Evolutionary conservation across 495 filamentous ascomycete species (phyloP).

Genomic region (Cercophora samala): DNA sequence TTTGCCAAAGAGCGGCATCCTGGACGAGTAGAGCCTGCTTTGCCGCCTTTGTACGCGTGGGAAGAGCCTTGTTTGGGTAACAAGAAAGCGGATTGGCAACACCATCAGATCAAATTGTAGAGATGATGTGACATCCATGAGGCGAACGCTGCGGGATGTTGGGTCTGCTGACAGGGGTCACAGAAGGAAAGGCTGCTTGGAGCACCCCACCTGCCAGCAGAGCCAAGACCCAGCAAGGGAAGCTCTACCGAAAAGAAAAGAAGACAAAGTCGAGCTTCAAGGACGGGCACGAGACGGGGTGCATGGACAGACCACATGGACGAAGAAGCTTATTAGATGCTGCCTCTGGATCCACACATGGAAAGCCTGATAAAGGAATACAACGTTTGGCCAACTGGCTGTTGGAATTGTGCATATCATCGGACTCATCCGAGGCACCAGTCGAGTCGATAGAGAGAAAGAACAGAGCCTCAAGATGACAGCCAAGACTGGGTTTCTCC

Average conservation of each 20-base stretch:
- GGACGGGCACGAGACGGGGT: background rate
- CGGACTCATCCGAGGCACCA: background rate
- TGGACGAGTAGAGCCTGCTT: background rate
- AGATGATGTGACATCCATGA: background rate
- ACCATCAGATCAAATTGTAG: background rate
- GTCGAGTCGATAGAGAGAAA: background rate
- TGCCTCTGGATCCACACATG: background rate
- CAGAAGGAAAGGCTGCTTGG: background rate
- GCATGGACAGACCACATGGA: too few relatives aligned
- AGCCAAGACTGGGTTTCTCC: background rate
- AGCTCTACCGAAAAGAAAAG: background rate
- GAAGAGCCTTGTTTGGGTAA: background rate
- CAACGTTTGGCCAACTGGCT: background rate
- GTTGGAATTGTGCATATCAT: background rate
- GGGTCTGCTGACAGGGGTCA: background rate
- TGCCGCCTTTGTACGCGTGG: background rate
- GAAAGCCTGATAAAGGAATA: background rate
- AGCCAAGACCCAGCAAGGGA: background rate
- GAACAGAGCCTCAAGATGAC: slow-evolving; percentile 1
- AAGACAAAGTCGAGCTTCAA: background rate
- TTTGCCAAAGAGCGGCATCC: background rate
- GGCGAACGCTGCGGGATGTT: background rate
- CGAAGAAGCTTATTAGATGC: too few relatives aligned
- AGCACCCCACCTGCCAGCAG: background rate
- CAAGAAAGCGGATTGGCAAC: background rate